A percentile compares a stretch with the other conserved stretches of the same genome.
Evolutionary conservation across 495 filamentous ascomycete species (phyloP).

Genomic region (Penicillium cataractarum): DNA sequence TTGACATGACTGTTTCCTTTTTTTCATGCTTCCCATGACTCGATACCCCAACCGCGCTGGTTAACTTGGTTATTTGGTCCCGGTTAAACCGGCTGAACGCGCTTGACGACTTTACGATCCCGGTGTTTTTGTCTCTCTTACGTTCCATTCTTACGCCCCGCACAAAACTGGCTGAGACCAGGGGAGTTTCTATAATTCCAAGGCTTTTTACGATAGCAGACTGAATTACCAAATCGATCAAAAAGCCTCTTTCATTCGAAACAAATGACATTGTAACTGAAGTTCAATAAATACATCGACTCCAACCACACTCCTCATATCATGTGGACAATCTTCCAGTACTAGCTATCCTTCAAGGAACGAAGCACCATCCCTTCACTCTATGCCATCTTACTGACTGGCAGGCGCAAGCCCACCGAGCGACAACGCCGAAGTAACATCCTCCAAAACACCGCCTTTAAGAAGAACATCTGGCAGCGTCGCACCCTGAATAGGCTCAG

Average conservation of each 20-base stretch:
- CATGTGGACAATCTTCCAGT: neutral
- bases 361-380: neutral
- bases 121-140: constrained; percentile 14
- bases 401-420: constrained; percentile 6
- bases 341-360: neutral
- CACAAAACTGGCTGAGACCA: neutral
- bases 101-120: constrained; percentile 29
- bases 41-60: constrained; percentile 33
- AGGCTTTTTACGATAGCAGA: neutral
- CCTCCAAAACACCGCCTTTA: constrained; percentile 22
- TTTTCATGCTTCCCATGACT: constrained; percentile 20
- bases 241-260: neutral
- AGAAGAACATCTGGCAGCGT: constrained; percentile 25
- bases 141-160: neutral
- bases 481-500: constrained; percentile 28
- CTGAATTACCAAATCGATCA: neutral
- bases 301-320: constrained; percentile 4
- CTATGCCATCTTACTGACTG: neutral
- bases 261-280: constrained; percentile 10
- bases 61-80: constrained; percentile 13
- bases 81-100: constrained; percentile 11
- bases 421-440: constrained; percentile 19
- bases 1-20: constrained; percentile 1
- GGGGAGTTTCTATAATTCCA: neutral
- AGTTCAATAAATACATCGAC: constrained; percentile 15